phyloP scores from a whole-genome alignment of 1,284 basidiomycete species.

The Leucoagaricus sp. region DNA sequence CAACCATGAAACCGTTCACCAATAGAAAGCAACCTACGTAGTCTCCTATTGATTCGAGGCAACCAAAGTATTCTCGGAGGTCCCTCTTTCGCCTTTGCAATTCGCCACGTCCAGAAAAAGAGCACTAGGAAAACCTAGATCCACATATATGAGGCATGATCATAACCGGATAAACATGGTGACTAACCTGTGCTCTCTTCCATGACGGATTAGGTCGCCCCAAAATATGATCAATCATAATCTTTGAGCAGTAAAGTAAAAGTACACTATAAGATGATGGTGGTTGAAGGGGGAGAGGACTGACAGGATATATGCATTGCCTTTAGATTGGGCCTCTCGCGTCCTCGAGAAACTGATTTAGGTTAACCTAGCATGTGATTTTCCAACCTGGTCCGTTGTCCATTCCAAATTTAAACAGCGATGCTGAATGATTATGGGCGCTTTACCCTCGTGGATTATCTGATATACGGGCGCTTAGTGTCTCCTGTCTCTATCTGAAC shows the following conservation, averaged over 20 bases:
- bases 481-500: too few species aligned
- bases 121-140: conserved; percentile 82
- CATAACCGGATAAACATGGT: conserved; percentile 6
- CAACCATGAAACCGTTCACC: too few species aligned
- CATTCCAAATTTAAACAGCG: too few species aligned
- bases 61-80: conserved; percentile 71
- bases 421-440: too few species aligned
- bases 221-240: conserved; percentile 84
- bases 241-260: conserved; percentile 12
- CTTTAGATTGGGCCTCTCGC: not conserved
- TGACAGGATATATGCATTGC: not conserved
- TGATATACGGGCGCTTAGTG: too few species aligned
- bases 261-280: conserved; percentile 4
- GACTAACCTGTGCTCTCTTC: conserved; percentile 70
- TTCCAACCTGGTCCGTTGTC: not conserved
- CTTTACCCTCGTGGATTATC: too few species aligned
- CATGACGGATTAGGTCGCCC: conserved; percentile 77
- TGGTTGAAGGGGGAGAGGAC: not conserved
- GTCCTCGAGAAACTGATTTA: not conserved
- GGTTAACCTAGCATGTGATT: conserved; percentile 13
- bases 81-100: conserved; percentile 67
- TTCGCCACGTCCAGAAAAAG: conserved; percentile 86
- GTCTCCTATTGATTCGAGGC: conserved; percentile 53
- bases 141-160: not conserved
- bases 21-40: conserved; percentile 48